Evolutionary conservation across 2,329 filamentous ascomycete genomes (phyloP), one percentile per base, ranked within the genome.

Genomic region (Diaporthe destruens): DNA sequence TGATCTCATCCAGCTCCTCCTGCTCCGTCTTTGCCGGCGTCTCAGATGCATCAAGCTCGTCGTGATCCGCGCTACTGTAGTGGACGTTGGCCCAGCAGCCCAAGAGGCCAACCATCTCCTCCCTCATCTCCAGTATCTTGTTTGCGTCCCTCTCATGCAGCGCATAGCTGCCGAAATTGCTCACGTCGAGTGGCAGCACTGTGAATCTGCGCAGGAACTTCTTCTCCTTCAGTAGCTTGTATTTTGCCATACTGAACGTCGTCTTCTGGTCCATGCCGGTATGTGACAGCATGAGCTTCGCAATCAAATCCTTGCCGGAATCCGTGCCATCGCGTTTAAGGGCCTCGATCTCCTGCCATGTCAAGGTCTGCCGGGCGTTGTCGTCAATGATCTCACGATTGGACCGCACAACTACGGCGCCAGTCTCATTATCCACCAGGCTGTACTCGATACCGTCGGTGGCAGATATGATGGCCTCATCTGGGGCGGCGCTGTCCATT

Each of bases 211-310:
- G 92, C 75, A 98, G 88, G 80, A 97, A 98, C 83, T 99, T 99
- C 80, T 92, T 95, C 75, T 94, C 93, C 85, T 99, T 99, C 57
- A 97, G 87, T 23, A 98, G 85, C 79, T 96, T 98, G 83, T 99
- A 99, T 82, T 99, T 99, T 55, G 96, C 95, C 72, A 98, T 86
- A 2, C 95, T 97, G 79, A 97, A 99, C 0, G 91, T 88, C 0
- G 96, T 98, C 87, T 99, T 99, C 84, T 98, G 93, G 76, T 97
- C 95, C 55, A 99, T 88, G 1, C 92, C 93, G 23, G 93, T 92
- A 82, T 99, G 96, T 55, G 95, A 96, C 39, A 95, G 88, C 82
- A 99, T 89, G 34, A 99, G 90, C 83, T 95, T 97, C n/a, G 94
- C 92, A 75, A 99, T 96, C 61, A 99, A 89, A 67, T 97, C 95